Conservation (phyloP, 352 stramenopile genomes). For the Pythium grandisporangium region DNA sequence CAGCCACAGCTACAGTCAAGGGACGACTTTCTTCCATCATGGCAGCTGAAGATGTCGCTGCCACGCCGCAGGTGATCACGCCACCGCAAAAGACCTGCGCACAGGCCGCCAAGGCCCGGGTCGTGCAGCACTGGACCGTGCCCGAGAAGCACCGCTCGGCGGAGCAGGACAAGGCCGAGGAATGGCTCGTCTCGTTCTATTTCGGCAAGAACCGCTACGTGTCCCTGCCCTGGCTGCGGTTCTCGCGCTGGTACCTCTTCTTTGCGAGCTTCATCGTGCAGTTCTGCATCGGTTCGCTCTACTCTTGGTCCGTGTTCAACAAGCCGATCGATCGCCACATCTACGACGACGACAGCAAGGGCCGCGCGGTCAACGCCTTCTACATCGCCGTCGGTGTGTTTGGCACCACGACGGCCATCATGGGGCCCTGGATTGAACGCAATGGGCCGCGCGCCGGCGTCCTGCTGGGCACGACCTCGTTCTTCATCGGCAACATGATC, state of each 20-base stretch:
- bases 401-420: conserved; percentile 35
- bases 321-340: conserved; percentile 43
- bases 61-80: no score
- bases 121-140: conserved; percentile 20
- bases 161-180: conserved; percentile 23
- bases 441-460: conserved; percentile 34
- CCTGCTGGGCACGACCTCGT: conserved; percentile 29
- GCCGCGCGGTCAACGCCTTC: conserved; percentile 51
- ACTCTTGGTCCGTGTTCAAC: conserved; percentile 68
- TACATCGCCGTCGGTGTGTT: conserved; percentile 60
- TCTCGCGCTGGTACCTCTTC: conserved; percentile 65
- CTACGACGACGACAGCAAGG: conserved; percentile 35
- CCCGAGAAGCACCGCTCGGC: conserved; percentile 11
- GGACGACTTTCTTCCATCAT: no score
- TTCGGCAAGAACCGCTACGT: conserved; percentile 18
- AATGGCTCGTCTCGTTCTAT: conserved; percentile 22
- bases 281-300: conserved; percentile 64
- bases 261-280: conserved; percentile 47
- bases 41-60: no score
- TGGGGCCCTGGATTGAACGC: conserved; percentile 52
- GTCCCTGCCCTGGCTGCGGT: conserved; percentile 17
- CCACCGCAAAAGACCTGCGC: not conserved
- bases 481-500: conserved; percentile 45
- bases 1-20: no score
- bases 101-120: not conserved